Base-by-base conservation (phyloP, 495 filamentous ascomycete species). In the Oleoguttula mirabilis region DNA sequence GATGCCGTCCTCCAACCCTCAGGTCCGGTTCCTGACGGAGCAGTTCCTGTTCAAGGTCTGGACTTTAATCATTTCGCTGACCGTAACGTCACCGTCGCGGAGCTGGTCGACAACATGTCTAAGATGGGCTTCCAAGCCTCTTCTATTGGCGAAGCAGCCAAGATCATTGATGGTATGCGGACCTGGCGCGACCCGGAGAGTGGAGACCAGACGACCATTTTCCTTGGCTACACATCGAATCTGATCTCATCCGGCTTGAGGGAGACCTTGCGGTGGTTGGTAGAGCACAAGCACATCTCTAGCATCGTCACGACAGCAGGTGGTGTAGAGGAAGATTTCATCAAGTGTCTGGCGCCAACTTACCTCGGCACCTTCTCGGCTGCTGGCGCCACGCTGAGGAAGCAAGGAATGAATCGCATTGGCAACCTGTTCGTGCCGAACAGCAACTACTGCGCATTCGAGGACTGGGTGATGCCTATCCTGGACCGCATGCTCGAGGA, bases 361-460 rank as follows among this genome's bases (percentile, higher is more conserved):
- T 96, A 96, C 57, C 74, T 95, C 50, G 88, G 84, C 22, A 75
- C 80, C 7, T 96, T 96, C 66, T 67, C 65, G 35, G 76, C 81
- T 0, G 60, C 70, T 0, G 92, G 90, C 2, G 76, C 81, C 16
- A 71, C 72, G 12, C 71, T 96, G 1, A 79, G 90, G 12, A 66
- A 71, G 15, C 79, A 84, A 55, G 90, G 92, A 1, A 70, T 95
- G 39, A 96, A 99, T 58, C 76, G 92, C 11, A 96, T 96, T 50
- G 92, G 92, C 37, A 96, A 96, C 51, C 69, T 98, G 1, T 66
- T 94, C n/a, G 90, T 98, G 2, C 92, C 90, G 1, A 98, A 96
- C 57, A 79, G 73, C 55, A 98, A 98, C 63, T 96, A 96, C 63
- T 94, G 87, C 62, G 74, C 79, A 4, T 96, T 98, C 50, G 88